phyloP scores from a whole-genome alignment of 352 stramenopile species.

The Phytophthora sp. region DNA sequence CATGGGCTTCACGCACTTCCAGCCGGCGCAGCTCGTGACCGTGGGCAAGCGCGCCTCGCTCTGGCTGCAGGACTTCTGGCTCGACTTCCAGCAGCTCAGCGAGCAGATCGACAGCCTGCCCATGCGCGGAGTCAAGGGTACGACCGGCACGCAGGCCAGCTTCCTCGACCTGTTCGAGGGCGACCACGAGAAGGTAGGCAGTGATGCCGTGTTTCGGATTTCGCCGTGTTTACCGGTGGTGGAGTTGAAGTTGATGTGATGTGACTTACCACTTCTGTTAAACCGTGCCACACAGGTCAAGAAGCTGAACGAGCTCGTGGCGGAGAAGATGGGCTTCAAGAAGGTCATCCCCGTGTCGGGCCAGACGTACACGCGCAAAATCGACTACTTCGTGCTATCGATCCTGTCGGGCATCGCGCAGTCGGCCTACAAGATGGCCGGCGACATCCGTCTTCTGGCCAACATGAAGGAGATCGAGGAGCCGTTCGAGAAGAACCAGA shows the following conservation, averaged over 20 bases:
- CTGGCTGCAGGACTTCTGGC: constrained; percentile 98
- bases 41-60: constrained; percentile 98
- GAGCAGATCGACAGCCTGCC: constrained; percentile 96
- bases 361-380: constrained; percentile 99
- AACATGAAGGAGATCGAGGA: constrained; percentile 99
- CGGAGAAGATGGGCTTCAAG: constrained; percentile 97
- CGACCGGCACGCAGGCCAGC: constrained; percentile 98
- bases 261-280: constrained; percentile 4
- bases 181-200: constrained; percentile 95
- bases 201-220: constrained; percentile 4
- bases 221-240: constrained; percentile 8
- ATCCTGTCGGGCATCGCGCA: constrained; percentile 97
- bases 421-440: constrained; percentile 99
- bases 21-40: constrained; percentile 98
- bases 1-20: constrained; percentile 99
- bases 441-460: constrained; percentile 98
- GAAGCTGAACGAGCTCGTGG: constrained; percentile 96
- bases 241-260: not conserved
- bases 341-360: constrained; percentile 97
- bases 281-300: constrained; percentile 94
- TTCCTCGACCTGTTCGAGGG: constrained; percentile 99
- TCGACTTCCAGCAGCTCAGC: constrained; percentile 96
- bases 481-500: constrained; percentile 94
- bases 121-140: constrained; percentile 98
- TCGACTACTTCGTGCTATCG: constrained; percentile 97